Evolutionary conservation across 371 early-diverging fungal genomes (phyloP).

Genomic region (Saksenaea vasiformis): DNA sequence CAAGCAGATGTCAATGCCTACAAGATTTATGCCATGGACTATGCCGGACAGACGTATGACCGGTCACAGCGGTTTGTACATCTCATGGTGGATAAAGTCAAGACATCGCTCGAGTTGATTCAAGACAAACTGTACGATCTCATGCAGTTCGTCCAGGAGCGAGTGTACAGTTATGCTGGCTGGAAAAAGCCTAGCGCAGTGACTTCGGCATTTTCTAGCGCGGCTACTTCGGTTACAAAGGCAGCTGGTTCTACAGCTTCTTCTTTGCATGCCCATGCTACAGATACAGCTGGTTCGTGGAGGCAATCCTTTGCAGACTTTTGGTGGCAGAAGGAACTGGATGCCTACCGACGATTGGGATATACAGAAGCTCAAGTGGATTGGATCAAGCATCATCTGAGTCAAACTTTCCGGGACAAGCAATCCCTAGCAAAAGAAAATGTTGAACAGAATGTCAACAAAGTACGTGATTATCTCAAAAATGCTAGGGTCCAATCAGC

Average conservation of each 20-base stretch:
- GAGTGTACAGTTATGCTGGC: slow-evolving; percentile 6
- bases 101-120: neutral
- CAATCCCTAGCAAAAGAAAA: slow-evolving; percentile 30
- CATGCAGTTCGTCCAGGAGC: neutral
- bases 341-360: slow-evolving; percentile 38
- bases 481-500: slow-evolving; percentile 39
- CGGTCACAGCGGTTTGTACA: slow-evolving; percentile 19
- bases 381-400: slow-evolving; percentile 40
- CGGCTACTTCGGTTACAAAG: slow-evolving; percentile 25
- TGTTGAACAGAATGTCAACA: slow-evolving; percentile 26
- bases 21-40: slow-evolving; percentile 52
- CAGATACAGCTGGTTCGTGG: slow-evolving; percentile 18
- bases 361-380: slow-evolving; percentile 49
- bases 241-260: slow-evolving; percentile 31
- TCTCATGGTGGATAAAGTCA: slow-evolving; percentile 1
- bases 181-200: neutral
- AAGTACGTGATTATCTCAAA: slow-evolving; percentile 35
- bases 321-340: slow-evolving; percentile 39
- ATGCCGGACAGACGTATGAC: slow-evolving; percentile 30
- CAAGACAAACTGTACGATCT: slow-evolving; percentile 12
- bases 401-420: slow-evolving; percentile 29
- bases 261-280: slow-evolving; percentile 19
- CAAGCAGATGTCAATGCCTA: slow-evolving; percentile 39
- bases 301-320: slow-evolving; percentile 32
- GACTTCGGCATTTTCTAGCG: slow-evolving; percentile 12